Conservation (phyloP, 495 filamentous ascomycete genomes). For the Penicillium coffeae region DNA sequence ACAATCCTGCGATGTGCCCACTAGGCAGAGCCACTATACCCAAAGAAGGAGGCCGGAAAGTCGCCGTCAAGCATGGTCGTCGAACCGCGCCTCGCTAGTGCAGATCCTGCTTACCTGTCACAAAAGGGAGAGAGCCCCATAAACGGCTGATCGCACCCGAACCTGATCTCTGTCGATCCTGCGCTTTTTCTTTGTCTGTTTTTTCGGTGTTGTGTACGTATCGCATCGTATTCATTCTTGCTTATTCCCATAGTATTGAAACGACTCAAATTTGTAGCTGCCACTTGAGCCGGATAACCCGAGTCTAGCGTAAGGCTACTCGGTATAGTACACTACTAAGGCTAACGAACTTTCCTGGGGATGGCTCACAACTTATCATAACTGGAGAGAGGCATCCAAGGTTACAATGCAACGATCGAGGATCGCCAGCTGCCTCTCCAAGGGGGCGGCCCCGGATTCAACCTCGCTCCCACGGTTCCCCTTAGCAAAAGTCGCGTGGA, state of each 20-base stretch:
- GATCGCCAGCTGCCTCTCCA: neutral
- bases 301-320: too few species aligned
- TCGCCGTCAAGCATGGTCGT: slow-evolving; percentile 18
- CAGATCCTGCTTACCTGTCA: slow-evolving; percentile 35
- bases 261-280: neutral
- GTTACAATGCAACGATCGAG: neutral
- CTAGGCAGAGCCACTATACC: slow-evolving; percentile 7
- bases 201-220: too few species aligned
- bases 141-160: slow-evolving; percentile 27
- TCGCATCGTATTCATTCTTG: neutral
- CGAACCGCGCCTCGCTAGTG: slow-evolving; percentile 26
- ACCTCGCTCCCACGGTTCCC: too few species aligned
- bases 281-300: neutral
- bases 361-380: too few species aligned
- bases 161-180: slow-evolving; percentile 17
- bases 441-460: slow-evolving; percentile 9
- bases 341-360: too few species aligned
- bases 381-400: too few species aligned
- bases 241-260: neutral
- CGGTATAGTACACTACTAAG: too few species aligned
- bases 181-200: too few species aligned
- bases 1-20: slow-evolving; percentile 2
- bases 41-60: slow-evolving; percentile 25
- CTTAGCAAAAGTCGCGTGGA: slow-evolving; percentile 5
- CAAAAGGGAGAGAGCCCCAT: slow-evolving; percentile 21